Conservation (phyloP, 352 stramenopile species). For the Halophytophthora polymorphica region DNA sequence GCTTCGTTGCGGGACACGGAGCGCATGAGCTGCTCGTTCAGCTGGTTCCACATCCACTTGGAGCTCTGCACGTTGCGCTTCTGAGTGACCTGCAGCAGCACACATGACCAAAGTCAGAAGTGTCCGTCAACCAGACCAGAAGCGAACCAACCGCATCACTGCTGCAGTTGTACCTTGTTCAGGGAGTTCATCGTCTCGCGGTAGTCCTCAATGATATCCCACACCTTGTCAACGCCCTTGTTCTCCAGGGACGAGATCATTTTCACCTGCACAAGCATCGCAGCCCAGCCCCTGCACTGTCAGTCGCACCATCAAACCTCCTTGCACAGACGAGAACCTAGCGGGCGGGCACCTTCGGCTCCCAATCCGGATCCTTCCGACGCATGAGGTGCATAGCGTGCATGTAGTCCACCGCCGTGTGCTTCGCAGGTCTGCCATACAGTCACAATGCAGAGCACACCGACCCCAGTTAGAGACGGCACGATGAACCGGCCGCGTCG, state of each 20-base stretch:
- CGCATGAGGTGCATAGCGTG: slow-evolving; percentile 82
- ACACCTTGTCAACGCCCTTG: slow-evolving; percentile 72
- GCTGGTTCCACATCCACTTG: slow-evolving; percentile 82
- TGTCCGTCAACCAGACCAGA: not conserved
- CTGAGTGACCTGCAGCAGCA: slow-evolving; percentile 36
- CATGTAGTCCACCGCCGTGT: slow-evolving; percentile 73
- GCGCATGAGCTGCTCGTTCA: slow-evolving; percentile 74
- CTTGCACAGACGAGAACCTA: not conserved
- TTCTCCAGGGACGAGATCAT: slow-evolving; percentile 67
- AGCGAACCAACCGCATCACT: too few relatives aligned
- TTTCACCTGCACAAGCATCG: slow-evolving; percentile 40
- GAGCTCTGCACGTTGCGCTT: slow-evolving; percentile 72
- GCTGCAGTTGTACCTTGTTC: slow-evolving; percentile 36
- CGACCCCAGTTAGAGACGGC: slow-evolving; percentile 2
- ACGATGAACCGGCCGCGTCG: not conserved
- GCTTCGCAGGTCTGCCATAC: slow-evolving; percentile 52
- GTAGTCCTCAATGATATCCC: slow-evolving; percentile 61
- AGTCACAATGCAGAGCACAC: too few relatives aligned
- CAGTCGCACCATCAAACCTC: slow-evolving; percentile 1
- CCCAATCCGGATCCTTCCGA: slow-evolving; percentile 80
- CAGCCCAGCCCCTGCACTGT: not conserved
- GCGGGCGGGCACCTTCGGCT: slow-evolving; percentile 40
- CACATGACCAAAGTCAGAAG: not conserved
- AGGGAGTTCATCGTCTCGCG: slow-evolving; percentile 49
- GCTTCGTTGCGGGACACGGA: slow-evolving; percentile 43